phyloP scores from a whole-genome alignment of 164 flowering plant genomes.

The Macadamia tetraphylla region DNA sequence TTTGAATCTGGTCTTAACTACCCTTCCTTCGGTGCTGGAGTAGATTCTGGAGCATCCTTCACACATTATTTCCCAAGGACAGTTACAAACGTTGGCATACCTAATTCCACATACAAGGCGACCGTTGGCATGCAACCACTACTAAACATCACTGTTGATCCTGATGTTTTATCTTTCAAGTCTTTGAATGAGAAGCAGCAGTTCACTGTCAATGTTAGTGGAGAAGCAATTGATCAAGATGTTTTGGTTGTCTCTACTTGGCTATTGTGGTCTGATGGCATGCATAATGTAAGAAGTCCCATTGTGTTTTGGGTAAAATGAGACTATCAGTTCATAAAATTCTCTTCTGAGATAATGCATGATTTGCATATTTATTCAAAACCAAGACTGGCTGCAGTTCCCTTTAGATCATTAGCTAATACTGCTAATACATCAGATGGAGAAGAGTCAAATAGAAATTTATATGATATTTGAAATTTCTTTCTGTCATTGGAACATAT shows the following conservation, averaged over 20 bases:
- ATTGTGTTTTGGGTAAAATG: too few relatives aligned
- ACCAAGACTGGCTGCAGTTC: too few relatives aligned
- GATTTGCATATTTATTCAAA: too few relatives aligned
- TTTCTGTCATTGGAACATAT: too few relatives aligned
- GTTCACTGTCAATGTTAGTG: slow-evolving; percentile 3
- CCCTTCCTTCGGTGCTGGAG: slow-evolving; percentile 15
- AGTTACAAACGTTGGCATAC: slow-evolving; percentile 24
- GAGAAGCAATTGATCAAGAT: background rate
- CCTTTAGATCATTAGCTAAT: too few relatives aligned
- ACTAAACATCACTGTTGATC: background rate
- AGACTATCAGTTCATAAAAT: too few relatives aligned
- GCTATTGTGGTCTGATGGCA: slow-evolving; percentile 4
- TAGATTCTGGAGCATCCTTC: background rate
- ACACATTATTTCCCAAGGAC: slow-evolving; percentile 11
- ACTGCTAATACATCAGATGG: too few relatives aligned
- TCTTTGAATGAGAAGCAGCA: slow-evolving; percentile 6
- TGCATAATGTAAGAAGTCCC: background rate
- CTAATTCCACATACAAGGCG: slow-evolving; percentile 15
- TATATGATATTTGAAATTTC: too few relatives aligned
- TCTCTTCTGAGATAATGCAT: too few relatives aligned
- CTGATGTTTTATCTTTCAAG: background rate
- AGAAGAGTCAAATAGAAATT: too few relatives aligned
- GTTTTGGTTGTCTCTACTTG: background rate
- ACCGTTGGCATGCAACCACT: background rate
- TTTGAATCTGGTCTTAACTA: slow-evolving; percentile 8